Percentiles rank a stretch among this genome's conserved stretches.
Conservation (phyloP, 1,284 basidiomycete genomes). For the Sporisorium exsertum region DNA sequence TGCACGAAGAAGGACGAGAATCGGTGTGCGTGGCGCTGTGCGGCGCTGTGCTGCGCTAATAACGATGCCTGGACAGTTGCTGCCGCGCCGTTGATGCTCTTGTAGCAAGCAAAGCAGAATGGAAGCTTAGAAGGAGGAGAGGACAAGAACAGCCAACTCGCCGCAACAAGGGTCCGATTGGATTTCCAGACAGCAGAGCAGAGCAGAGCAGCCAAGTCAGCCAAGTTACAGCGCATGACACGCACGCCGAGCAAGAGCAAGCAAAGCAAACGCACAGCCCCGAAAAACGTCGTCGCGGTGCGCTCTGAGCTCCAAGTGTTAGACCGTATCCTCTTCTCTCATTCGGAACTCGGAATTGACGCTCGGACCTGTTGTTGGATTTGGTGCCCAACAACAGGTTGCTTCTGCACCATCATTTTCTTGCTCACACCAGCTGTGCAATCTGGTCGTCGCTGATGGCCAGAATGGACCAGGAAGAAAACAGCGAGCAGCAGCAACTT, state of each 20-base stretch:
- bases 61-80: too few species aligned
- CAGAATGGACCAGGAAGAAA: neutral
- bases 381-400: neutral
- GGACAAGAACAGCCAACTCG: neutral
- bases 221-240: neutral
- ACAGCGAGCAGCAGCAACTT: too few species aligned
- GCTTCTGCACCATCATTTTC: neutral
- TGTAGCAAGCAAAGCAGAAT: neutral
- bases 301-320: too few species aligned
- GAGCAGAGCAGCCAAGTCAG: constrained; percentile 1
- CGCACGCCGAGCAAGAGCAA: neutral
- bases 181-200: constrained; percentile 8
- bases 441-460: neutral
- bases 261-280: constrained; percentile 8
- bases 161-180: constrained; percentile 19
- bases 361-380: constrained; percentile 14
- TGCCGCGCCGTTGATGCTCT: neutral
- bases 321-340: neutral
- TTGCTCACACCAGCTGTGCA: neutral
- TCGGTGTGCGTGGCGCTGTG: too few species aligned
- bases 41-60: too few species aligned
- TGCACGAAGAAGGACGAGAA: neutral
- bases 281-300: neutral
- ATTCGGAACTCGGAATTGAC: constrained; percentile 18
- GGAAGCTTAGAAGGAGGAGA: constrained; percentile 14